Evolutionary conservation across 805 yeast species (phyloP), one percentile per base, ranked within the genome.

Genomic region (Monosporozyma yasuniensis): DNA sequence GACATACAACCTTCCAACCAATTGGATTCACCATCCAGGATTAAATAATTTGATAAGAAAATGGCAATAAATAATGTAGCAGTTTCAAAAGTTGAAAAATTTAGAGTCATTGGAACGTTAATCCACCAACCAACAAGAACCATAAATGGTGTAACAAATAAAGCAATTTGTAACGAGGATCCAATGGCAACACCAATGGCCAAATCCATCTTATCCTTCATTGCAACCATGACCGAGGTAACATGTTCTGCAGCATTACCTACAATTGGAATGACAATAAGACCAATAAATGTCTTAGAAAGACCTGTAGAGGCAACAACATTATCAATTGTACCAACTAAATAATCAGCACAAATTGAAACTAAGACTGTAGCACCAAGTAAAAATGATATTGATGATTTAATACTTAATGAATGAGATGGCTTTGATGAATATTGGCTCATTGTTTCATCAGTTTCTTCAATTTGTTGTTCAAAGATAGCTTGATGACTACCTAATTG

Each of bases 231-330:
- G 35, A 93, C 84, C 3, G 98, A 96, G 18, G 99, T 93, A 47
- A 88, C 98, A 68, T 93, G 99, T 68, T 93, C 99, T 11, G 98
- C 98, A 2, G 99, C 99, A 61, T 93, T 93, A 50, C 98, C 99
- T 25, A 93, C 98, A 54, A 93, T 91, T 39, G 99, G 99, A 54
- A 93, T 84, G 44, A 93, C 80, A 58, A 93, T 84, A 57, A 93
- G 74, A 65, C 98, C 98, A 61, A 93, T 88, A 61, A 93, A 93
- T 0, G 98, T 89, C 76, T 91, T 90, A 42, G 96, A 86, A 49
- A 93, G 74, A 3, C 96, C 96, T 2, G 95, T 80, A 28, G 80
- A 71, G 51, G 73, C 86, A 35, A 93, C 98, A 55, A 91, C 80
- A 50, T 79, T 84, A 69, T 93, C 98, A 60, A 93, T 93, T 21